Base-by-base conservation (phyloP, 176 grass and related monocot genomes). In the Paspalum vaginatum region DNA sequence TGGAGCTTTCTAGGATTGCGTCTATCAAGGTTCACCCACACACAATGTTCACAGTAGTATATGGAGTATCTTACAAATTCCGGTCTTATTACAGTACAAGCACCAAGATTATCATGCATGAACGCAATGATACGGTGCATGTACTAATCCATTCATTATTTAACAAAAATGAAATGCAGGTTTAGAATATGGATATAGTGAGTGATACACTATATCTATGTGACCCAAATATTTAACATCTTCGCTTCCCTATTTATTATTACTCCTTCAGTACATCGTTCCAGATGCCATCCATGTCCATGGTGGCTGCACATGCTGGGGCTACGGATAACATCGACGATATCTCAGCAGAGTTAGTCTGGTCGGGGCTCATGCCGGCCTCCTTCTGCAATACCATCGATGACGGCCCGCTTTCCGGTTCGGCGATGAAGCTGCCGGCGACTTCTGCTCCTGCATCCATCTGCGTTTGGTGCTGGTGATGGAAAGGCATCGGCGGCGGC, bases 261-360 rank as follows among this genome's bases (percentile, higher is more conserved):
- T 20, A 57, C 13, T 8, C n/a, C 2, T 17, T 81, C 25, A 81
- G n/a, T 6, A 17, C 15, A 17, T 61, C 73, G 45, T 78, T 73
- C 72, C 78, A 82, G 0, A 67, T 61, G 32, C 47, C 68, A 39
- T 77, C 85, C 43, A 81, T 62, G 18, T 32, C 54, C n/a, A 55
- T 52, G 26, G 44, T 45, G 51, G 39, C 3, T 4, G 11, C 5
- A 2, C 6, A 40, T 41, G 8, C 27, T 32, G 52, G 14, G 9
- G 15, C 2, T 26, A 7, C 2, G 2, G 24, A 59, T 1, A 22
- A 22, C 43, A 79, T 21, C 6, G 84, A 79, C 0, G 68, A 83
- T 68, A 80, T 90, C 46, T 86, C 84, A 16, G 26, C 24, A 15
- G 17, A 6, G 14, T 42, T 60, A 61, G 60, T 69, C 26, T 89